Evolutionary conservation across 306 rosid species (phyloP).

Genomic region (Aeschynomene evenia): DNA sequence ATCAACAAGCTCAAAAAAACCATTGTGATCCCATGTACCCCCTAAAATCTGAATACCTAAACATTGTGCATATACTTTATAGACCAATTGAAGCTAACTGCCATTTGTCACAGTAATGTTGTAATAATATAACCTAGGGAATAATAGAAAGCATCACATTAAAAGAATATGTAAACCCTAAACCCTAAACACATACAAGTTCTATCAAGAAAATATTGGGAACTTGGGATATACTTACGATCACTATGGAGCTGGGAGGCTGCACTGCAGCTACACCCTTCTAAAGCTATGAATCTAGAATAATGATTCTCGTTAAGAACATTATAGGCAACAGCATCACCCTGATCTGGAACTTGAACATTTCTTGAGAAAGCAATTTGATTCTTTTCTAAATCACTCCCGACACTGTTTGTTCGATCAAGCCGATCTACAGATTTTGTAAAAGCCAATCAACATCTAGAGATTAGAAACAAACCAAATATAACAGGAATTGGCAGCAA

Average conservation of each 20-base stretch:
- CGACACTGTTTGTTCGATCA: slow-evolving; percentile 57
- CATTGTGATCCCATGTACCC: not conserved
- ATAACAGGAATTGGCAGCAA: slow-evolving; percentile 16
- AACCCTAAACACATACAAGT: slow-evolving; percentile 23
- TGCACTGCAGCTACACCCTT: slow-evolving; percentile 61
- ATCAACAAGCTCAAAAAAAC: slow-evolving; percentile 16
- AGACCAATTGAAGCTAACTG: slow-evolving; percentile 5
- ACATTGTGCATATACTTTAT: not conserved
- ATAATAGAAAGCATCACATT: not conserved
- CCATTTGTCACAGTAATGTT: not conserved
- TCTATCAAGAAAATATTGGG: not conserved
- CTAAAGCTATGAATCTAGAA: slow-evolving; percentile 47
- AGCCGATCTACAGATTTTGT: slow-evolving; percentile 50
- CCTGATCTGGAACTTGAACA: slow-evolving; percentile 42
- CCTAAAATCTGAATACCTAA: slow-evolving; percentile 1
- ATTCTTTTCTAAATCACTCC: slow-evolving; percentile 63
- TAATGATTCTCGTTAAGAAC: slow-evolving; percentile 46
- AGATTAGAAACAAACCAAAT: slow-evolving; percentile 20
- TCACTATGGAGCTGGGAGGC: slow-evolving; percentile 60
- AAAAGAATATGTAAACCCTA: slow-evolving; percentile 9
- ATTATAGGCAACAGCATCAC: slow-evolving; percentile 53
- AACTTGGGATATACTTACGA: slow-evolving; percentile 45
- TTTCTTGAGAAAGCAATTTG: slow-evolving; percentile 50
- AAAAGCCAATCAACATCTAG: slow-evolving; percentile 12
- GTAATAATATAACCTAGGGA: slow-evolving; percentile 22